Conservation (phyloP, 371 early-diverging fungal genomes). For the Mucor plumbeus region DNA sequence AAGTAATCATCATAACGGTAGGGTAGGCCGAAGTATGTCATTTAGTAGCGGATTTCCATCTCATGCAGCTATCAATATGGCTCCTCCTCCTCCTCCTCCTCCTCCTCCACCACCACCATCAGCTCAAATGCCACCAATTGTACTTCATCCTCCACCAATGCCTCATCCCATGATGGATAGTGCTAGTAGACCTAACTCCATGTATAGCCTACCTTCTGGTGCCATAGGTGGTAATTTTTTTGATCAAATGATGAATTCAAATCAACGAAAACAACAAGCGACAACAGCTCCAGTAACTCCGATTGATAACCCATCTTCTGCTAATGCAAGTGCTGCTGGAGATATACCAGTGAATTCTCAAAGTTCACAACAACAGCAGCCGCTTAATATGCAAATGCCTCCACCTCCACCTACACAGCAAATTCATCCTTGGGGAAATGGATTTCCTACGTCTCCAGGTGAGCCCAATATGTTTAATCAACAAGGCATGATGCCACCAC, state of each 20-base stretch:
- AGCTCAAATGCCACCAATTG: neutral
- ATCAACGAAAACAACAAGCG: neutral
- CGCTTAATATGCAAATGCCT: neutral
- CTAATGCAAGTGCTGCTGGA: neutral
- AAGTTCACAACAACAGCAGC: neutral
- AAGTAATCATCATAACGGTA: neutral
- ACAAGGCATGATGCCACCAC: conserved; percentile 6
- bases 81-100: conserved; percentile 13
- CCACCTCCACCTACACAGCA: conserved; percentile 6
- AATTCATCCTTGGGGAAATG: conserved; percentile 2
- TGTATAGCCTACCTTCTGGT: conserved; percentile 2
- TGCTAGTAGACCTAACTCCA: conserved; percentile 5
- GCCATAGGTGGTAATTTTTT: conserved; percentile 9
- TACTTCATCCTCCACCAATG: conserved; percentile 13
- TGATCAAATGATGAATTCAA: conserved; percentile 3
- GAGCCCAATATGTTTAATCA: neutral
- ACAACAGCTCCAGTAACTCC: neutral
- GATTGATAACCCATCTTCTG: neutral
- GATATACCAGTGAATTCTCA: neutral
- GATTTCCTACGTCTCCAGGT: neutral
- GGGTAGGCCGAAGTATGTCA: conserved; percentile 12
- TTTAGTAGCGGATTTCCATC: conserved; percentile 16
- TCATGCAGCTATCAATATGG: neutral
- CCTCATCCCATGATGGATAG: conserved; percentile 19
- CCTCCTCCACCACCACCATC: neutral